phyloP scores from a whole-genome alignment of 257 asterid species.

The Scutellaria minor region DNA sequence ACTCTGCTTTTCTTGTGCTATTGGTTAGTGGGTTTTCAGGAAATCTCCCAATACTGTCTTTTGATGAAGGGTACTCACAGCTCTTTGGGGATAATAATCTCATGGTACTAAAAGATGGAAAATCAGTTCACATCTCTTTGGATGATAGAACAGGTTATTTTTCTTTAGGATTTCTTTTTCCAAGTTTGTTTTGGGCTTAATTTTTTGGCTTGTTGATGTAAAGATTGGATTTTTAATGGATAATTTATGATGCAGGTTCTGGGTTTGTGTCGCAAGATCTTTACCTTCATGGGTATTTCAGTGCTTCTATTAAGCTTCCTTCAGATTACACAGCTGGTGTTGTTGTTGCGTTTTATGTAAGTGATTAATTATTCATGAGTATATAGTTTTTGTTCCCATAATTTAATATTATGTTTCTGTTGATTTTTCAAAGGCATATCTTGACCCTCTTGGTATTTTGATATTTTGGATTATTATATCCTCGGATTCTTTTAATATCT shows the following conservation, averaged over 20 bases:
- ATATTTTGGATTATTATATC: background rate
- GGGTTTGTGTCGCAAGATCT: constrained; percentile 92
- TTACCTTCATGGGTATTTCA: constrained; percentile 80
- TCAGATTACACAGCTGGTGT: constrained; percentile 95
- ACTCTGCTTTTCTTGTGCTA: constrained; percentile 40
- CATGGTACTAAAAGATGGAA: constrained; percentile 75
- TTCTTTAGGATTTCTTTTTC: background rate
- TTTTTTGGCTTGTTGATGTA: constrained; percentile 12
- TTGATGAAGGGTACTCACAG: constrained; percentile 89
- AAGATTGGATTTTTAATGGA: constrained; percentile 31
- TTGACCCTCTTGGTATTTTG: constrained; percentile 2
- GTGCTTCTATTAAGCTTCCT: constrained; percentile 91
- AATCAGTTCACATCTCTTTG: constrained; percentile 68
- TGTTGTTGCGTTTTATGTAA: constrained; percentile 94
- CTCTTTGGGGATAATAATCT: constrained; percentile 84
- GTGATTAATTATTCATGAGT: constrained; percentile 37
- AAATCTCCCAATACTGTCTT: constrained; percentile 67
- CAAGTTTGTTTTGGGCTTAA: background rate
- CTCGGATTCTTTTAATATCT: constrained; percentile 6
- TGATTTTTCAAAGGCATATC: background rate
- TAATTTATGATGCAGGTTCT: constrained; percentile 57
- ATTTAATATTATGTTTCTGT: background rate
- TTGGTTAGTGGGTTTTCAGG: constrained; percentile 62
- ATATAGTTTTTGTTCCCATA: background rate
- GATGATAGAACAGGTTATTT: constrained; percentile 78